Evolutionary conservation across 139 green algal species (phyloP), one percentile per base, ranked within the genome.

Genomic region (Marvania coccoides): DNA sequence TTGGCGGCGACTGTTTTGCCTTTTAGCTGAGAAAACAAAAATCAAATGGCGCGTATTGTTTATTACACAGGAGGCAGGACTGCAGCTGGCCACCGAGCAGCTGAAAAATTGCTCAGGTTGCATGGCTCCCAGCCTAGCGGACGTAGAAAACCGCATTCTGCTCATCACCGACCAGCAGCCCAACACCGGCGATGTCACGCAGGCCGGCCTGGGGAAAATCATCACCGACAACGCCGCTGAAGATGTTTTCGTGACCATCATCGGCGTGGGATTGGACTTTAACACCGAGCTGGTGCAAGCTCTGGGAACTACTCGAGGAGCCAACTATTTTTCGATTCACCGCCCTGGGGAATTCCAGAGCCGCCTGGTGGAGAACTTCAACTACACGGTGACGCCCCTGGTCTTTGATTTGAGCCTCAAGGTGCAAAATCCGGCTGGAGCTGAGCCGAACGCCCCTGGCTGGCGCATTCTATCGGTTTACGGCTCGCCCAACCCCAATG

Each of bases 141-240:
- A 53, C 14, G 39, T n/a, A 2, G 70, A 77, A 35, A 68, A 76
- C 26, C 39, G 70, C 3, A 63, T 77, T 24, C 34, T 77, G 2
- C 46, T 77, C 12, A 69, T 77, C 24, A 77, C 70, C 13, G 69
- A 76, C 14, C 59, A 47, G 28, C 70, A 76, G 40, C 66, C 70
- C 33, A 76, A 76, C 42, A 7, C 45, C 6, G 70, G 65, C 3
- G 70, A 76, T 3, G 37, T 29, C 14, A 56, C 29, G 2, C 26
- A 62, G 0, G 26, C 34, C 5, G 70, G 42, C 14, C 55, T 77
- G 33, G 8, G 33, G 26, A 45, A 39, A 2, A 33, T 40, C 8
- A 8, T 77, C 6, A 59, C 58, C 35, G 65, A 40, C 24, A 61
- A 63, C 31, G 64, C 70, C 10, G 56, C 58, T 9, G 54, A 77